Conservation (phyloP, 2,329 filamentous ascomycete genomes). For the Claviceps sp. region DNA sequence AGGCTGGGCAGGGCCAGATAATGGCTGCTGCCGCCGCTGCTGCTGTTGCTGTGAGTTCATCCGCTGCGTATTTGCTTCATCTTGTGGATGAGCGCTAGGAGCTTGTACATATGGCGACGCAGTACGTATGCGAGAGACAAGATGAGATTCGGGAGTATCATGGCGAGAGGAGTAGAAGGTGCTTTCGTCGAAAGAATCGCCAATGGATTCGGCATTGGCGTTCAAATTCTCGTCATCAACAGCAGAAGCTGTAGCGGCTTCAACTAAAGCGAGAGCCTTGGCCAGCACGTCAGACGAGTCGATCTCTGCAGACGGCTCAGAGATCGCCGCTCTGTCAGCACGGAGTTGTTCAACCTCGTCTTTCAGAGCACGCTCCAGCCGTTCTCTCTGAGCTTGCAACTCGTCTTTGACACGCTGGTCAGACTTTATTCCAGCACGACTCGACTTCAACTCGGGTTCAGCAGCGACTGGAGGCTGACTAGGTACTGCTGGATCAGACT, state of each 20-base stretch:
- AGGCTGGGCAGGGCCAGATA: not conserved
- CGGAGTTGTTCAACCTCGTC: conserved; percentile 60
- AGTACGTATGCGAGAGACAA: conserved; percentile 35
- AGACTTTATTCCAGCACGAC: conserved; percentile 67
- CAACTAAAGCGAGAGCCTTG: conserved; percentile 57
- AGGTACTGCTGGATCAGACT: not conserved
- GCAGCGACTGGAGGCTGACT: conserved; percentile 28
- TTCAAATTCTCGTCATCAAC: conserved; percentile 38
- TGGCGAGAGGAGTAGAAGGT: conserved; percentile 93
- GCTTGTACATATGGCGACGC: conserved; percentile 20
- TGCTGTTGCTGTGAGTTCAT: not conserved
- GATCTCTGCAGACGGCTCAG: conserved; percentile 49
- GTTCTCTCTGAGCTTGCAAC: conserved; percentile 63
- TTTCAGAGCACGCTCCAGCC: conserved; percentile 63
- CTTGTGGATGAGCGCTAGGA: conserved; percentile 8
- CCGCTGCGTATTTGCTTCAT: conserved; percentile 2
- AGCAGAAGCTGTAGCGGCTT: conserved; percentile 49
- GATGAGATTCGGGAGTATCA: conserved; percentile 53
- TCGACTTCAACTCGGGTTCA: conserved; percentile 62
- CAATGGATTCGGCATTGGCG: conserved; percentile 47
- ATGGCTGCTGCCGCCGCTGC: not conserved
- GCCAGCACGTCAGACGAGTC: conserved; percentile 60
- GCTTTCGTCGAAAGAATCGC: conserved; percentile 82
- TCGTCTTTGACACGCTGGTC: conserved; percentile 74
- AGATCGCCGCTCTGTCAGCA: conserved; percentile 29